These are phyloP conservation scores for Candida orba DNA, from an alignment of 805 yeast genomes.

Conservation along the genomic window DNA sequence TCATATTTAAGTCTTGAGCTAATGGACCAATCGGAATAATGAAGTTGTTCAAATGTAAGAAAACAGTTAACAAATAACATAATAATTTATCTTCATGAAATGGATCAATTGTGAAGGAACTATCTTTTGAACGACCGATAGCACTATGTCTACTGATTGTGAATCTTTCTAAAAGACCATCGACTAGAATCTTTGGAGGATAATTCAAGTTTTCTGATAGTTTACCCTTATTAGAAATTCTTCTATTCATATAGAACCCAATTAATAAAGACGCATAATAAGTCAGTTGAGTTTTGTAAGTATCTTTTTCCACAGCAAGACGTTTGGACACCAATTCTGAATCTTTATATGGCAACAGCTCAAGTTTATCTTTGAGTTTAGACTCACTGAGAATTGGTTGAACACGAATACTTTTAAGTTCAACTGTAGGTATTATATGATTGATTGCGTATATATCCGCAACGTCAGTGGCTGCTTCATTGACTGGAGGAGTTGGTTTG, in stretches of 20 bases:
- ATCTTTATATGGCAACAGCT: conserved; percentile 53
- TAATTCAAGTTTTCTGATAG: conserved; percentile 55
- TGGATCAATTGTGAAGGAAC: conserved; percentile 79
- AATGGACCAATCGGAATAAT: conserved; percentile 70
- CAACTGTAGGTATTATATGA: conserved; percentile 61
- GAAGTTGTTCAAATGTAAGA: conserved; percentile 71
- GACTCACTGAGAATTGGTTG: conserved; percentile 51
- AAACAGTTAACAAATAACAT: conserved; percentile 65
- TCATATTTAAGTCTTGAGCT: conserved; percentile 76
- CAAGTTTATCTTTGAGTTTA: conserved; percentile 43
- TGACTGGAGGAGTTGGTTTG: conserved; percentile 77
- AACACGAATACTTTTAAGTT: conserved; percentile 57
- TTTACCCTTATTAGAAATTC: conserved; percentile 50
- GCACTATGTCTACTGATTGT: conserved; percentile 57
- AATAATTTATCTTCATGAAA: conserved; percentile 79
- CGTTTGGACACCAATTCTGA: conserved; percentile 47
- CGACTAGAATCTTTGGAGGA: conserved; percentile 69
- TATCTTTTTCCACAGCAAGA: conserved; percentile 37
- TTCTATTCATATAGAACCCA: conserved; percentile 72
- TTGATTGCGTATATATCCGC: conserved; percentile 76
- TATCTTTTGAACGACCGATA: conserved; percentile 68
- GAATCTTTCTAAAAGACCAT: conserved; percentile 65
- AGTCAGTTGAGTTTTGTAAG: conserved; percentile 57
- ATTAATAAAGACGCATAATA: conserved; percentile 74
- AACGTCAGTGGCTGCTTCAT: conserved; percentile 72